A percentile compares a stretch with the other conserved stretches of the same genome.
Conservation (phyloP, 139 green algal genomes). For the Coelastrella sp. region DNA sequence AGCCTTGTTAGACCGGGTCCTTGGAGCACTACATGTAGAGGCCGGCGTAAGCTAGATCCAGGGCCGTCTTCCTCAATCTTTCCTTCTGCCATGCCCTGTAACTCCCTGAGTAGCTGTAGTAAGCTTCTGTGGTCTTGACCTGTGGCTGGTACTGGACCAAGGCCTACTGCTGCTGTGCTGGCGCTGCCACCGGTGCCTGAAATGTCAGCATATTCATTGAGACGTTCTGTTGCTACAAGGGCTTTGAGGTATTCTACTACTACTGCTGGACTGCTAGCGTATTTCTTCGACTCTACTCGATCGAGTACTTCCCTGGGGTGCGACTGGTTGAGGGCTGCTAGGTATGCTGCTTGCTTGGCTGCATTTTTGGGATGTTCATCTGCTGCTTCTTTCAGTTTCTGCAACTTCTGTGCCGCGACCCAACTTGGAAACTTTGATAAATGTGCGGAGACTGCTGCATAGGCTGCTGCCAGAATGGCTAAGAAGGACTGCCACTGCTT, state of each 20-base stretch:
- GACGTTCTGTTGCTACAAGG: constrained; percentile 76
- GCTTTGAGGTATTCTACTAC: constrained; percentile 91
- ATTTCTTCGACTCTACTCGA: constrained; percentile 52
- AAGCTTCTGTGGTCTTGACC: constrained; percentile 69
- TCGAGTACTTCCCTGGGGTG: constrained; percentile 36
- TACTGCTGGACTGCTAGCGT: constrained; percentile 68
- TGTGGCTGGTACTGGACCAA: constrained; percentile 1
- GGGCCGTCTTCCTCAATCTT: constrained; percentile 45
- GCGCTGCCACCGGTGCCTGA: not conserved
- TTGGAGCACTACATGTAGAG: constrained; percentile 71
- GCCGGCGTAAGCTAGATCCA: constrained; percentile 58
- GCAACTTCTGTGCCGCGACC: constrained; percentile 59
- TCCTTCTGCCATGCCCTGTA: constrained; percentile 60
- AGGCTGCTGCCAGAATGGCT: constrained; percentile 21
- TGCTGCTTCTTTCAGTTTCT: constrained; percentile 51
- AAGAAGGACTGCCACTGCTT: not conserved
- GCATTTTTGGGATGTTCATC: constrained; percentile 60
- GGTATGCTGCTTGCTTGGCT: constrained; percentile 60
- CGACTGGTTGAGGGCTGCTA: constrained; percentile 58
- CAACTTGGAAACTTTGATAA: constrained; percentile 46
- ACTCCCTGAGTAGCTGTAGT: constrained; percentile 71
- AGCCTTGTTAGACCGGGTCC: not conserved
- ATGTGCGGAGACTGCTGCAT: not conserved
- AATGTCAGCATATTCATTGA: constrained; percentile 63
- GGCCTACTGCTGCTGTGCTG: not conserved